These are phyloP conservation scores for Cavenderia fasciculata DNA, from an alignment of 78 protist genomes.

Conservation along the genomic window DNA sequence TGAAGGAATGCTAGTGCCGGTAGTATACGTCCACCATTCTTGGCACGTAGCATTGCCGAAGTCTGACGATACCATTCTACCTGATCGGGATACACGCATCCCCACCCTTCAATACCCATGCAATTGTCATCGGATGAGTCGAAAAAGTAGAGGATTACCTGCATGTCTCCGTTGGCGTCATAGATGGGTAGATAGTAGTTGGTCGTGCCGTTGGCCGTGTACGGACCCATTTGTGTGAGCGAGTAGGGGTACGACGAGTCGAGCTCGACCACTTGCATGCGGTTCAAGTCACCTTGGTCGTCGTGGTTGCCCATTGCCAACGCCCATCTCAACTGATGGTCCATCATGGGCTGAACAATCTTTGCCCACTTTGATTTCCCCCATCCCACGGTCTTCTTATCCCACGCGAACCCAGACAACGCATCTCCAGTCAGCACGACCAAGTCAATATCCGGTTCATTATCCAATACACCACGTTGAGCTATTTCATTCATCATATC, in stretches of 20 bases:
- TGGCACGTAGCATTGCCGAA: neutral
- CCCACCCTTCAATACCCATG: conserved; percentile 75
- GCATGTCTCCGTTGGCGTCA: conserved; percentile 3
- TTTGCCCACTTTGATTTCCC: conserved; percentile 8
- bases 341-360: conserved; percentile 37
- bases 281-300: conserved; percentile 56
- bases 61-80: conserved; percentile 57
- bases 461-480: conserved; percentile 21
- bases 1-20: conserved; percentile 80
- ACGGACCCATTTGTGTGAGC: conserved; percentile 40
- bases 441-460: conserved; percentile 54
- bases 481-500: conserved; percentile 16
- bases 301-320: conserved; percentile 67
- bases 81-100: conserved; percentile 76
- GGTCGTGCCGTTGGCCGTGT: conserved; percentile 14
- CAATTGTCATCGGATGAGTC: conserved; percentile 74
- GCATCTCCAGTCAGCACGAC: conserved; percentile 78
- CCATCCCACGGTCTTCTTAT: conserved; percentile 44
- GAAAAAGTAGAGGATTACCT: conserved; percentile 38
- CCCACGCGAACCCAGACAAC: conserved; percentile 70
- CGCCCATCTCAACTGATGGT: conserved; percentile 47
- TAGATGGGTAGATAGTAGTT: conserved; percentile 50
- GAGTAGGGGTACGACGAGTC: conserved; percentile 9
- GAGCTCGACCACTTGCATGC: conserved; percentile 34
- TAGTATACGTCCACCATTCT: neutral